These are phyloP conservation scores for Metschnikowia bowlesiae DNA, from an alignment of 805 yeast genomes.

Conservation along the genomic window DNA sequence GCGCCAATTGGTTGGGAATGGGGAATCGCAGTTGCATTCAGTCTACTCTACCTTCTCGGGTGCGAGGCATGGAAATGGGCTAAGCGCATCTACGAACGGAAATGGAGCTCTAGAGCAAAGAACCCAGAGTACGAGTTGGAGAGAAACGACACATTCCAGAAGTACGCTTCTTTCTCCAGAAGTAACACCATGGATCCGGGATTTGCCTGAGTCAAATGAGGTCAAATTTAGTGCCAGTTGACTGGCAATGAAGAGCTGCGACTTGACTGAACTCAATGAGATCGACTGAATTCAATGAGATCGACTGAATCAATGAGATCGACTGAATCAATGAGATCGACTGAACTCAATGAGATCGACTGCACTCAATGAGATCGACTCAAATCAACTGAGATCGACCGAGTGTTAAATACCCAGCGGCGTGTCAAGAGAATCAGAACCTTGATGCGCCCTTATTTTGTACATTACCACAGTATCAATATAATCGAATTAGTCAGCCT, in stretches of 20 bases:
- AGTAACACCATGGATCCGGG: conserved; percentile 39
- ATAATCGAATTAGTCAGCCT: background rate
- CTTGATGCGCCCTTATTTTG: background rate
- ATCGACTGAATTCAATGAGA: no score
- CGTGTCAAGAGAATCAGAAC: background rate
- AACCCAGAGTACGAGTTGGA: conserved; percentile 66
- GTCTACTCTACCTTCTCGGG: conserved; percentile 27
- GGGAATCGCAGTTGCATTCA: conserved; percentile 34
- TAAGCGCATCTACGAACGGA: conserved; percentile 31
- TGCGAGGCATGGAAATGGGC: conserved; percentile 39
- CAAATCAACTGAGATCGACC: background rate
- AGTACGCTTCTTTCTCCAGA: conserved; percentile 56
- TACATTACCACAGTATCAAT: background rate
- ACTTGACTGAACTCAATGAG: no score
- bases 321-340: no score
- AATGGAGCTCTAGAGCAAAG: conserved; percentile 30
- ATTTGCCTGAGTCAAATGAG: conserved; percentile 6
- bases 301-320: no score
- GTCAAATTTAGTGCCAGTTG: no score
- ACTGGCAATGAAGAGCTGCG: no score
- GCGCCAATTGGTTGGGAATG: conserved; percentile 37
- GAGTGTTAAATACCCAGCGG: background rate
- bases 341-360: no score
- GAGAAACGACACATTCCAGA: conserved; percentile 57
- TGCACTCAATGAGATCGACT: no score